These are phyloP conservation scores for Teratosphaeria epicoccoides DNA, from an alignment of 2,329 filamentous ascomycete species.

Conservation along the genomic window DNA sequence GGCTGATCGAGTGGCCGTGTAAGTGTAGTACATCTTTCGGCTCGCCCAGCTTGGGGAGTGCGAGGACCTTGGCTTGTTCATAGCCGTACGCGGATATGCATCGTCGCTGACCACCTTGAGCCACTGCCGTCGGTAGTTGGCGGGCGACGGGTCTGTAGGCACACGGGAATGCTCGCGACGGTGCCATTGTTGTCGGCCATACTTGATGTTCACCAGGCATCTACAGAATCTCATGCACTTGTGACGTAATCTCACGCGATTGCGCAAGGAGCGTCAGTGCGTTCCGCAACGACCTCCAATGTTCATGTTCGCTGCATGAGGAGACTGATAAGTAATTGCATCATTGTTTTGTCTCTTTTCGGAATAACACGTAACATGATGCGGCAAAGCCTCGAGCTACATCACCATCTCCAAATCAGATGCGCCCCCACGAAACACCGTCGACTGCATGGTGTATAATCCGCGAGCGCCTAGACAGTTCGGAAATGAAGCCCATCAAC, in stretches of 20 bases:
- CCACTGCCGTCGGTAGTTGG: no score
- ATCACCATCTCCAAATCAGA: no score
- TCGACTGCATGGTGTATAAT: no score
- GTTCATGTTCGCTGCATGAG: no score
- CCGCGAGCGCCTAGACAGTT: no score
- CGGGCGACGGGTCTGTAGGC: not conserved
- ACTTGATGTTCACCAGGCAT: not conserved
- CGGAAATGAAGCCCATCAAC: not conserved
- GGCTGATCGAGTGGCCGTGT: constrained; percentile 67
- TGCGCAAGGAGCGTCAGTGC: not conserved
- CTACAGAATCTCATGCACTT: not conserved
- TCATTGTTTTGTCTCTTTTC: no score
- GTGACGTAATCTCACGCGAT: not conserved
- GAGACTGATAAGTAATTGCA: no score
- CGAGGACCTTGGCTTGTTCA: constrained; percentile 72
- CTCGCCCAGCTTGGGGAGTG: constrained; percentile 65
- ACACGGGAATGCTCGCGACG: not conserved
- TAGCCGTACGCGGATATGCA: constrained; percentile 59
- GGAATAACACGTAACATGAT: no score
- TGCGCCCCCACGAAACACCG: no score
- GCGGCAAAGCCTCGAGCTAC: no score
- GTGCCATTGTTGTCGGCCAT: not conserved
- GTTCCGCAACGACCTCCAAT: no score
- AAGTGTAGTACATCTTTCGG: constrained; percentile 59
- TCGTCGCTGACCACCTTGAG: constrained; percentile 24